phyloP scores from a whole-genome alignment of 1,139 yeast genomes.

The Ogataea hybrid region DNA sequence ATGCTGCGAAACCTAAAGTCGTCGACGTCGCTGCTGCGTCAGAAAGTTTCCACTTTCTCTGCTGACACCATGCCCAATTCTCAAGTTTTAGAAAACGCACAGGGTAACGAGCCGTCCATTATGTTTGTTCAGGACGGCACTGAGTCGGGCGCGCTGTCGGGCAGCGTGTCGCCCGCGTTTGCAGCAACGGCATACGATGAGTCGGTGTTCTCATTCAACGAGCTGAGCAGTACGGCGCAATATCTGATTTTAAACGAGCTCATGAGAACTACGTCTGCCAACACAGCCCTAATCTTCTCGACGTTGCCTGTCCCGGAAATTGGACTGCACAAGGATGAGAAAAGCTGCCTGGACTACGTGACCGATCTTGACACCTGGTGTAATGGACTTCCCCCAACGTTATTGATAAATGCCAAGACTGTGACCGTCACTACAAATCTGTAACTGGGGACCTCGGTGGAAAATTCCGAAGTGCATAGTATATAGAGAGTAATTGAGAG shows the following conservation, averaged over 20 bases:
- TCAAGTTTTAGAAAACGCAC: constrained; percentile 64
- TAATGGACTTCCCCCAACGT: constrained; percentile 73
- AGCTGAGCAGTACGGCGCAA: constrained; percentile 88
- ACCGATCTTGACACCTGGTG: constrained; percentile 80
- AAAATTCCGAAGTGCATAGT: too few relatives aligned
- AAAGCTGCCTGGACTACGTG: constrained; percentile 71
- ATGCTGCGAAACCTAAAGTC: constrained; percentile 20
- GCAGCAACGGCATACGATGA: constrained; percentile 24
- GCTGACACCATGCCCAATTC: constrained; percentile 79
- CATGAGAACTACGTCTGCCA: constrained; percentile 59
- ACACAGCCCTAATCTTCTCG: constrained; percentile 73
- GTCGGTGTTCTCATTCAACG: constrained; percentile 61
- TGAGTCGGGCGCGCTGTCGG: constrained; percentile 18
- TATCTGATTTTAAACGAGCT: constrained; percentile 84
- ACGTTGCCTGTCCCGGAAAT: constrained; percentile 86
- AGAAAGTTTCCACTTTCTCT: constrained; percentile 65
- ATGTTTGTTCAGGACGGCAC: constrained; percentile 45
- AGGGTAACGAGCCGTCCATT: constrained; percentile 58
- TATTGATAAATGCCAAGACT: constrained; percentile 84
- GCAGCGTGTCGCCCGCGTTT: constrained; percentile 17
- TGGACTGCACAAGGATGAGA: constrained; percentile 72
- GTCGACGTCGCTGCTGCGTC: constrained; percentile 23
- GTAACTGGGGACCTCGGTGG: constrained; percentile 3
- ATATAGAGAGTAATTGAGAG: too few relatives aligned
- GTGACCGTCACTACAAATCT: constrained; percentile 83